phyloP scores from a whole-genome alignment of 306 rosid species.

The Dalbergia cochinchinensis region DNA sequence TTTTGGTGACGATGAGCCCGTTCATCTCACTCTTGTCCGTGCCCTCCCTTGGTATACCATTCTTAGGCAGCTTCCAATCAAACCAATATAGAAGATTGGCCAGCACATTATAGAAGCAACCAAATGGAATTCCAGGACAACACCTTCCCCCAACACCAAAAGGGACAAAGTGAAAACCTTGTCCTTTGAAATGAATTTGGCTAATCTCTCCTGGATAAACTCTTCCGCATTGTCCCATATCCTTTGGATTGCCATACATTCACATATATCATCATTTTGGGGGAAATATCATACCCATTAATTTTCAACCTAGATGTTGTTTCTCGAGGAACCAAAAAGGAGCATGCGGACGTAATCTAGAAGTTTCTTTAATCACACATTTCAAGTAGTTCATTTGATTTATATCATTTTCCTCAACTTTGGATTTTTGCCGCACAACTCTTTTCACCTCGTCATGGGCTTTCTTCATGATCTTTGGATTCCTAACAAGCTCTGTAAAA shows the following conservation, averaged over 20 bases:
- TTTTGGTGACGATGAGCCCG: slow-evolving; percentile 41
- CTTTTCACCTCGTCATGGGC: slow-evolving; percentile 61
- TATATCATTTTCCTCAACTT: slow-evolving; percentile 42
- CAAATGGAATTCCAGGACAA: slow-evolving; percentile 32
- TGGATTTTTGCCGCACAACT: slow-evolving; percentile 6
- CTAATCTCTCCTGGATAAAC: slow-evolving; percentile 22
- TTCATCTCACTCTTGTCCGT: slow-evolving; percentile 41
- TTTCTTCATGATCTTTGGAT: slow-evolving; percentile 33
- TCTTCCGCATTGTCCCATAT: slow-evolving; percentile 27
- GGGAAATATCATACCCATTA: slow-evolving; percentile 27
- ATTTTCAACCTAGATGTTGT: slow-evolving; percentile 22
- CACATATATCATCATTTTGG: slow-evolving; percentile 9
- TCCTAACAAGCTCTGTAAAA: slow-evolving; percentile 30
- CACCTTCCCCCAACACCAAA: too few relatives aligned
- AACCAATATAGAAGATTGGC: slow-evolving; percentile 44
- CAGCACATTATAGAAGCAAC: not conserved
- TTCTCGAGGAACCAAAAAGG: slow-evolving; percentile 50
- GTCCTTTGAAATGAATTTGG: slow-evolving; percentile 8
- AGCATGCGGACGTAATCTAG: slow-evolving; percentile 49
- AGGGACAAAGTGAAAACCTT: not conserved
- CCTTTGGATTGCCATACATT: slow-evolving; percentile 48
- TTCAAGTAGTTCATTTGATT: slow-evolving; percentile 55
- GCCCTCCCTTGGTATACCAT: not conserved
- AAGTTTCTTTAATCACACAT: slow-evolving; percentile 43
- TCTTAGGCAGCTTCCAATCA: slow-evolving; percentile 52